A percentile compares a stretch with the other conserved stretches of the same genome.
Conservation (phyloP, 352 stramenopile species). For the Globisporangium parvum region DNA sequence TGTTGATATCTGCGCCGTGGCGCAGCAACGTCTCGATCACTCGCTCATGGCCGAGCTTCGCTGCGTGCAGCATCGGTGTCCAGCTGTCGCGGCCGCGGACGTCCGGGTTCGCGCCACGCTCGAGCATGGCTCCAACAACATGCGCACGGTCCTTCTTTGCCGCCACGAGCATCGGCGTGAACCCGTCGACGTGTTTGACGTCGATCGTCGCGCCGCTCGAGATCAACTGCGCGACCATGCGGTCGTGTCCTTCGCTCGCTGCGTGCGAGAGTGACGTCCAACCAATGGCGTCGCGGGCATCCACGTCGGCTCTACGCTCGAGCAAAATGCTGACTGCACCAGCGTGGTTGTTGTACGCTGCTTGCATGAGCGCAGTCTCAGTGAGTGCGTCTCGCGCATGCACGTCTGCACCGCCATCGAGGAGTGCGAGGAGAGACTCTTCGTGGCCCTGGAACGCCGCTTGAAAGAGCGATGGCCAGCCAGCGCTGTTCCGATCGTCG, state of each 20-base stretch:
- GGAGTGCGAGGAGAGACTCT: conserved; percentile 2
- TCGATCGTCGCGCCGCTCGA: conserved; percentile 2
- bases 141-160: conserved; percentile 1
- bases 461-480: conserved; percentile 8
- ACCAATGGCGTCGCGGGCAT: conserved; percentile 4
- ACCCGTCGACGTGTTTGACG: conserved; percentile 3
- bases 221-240: conserved; percentile 1
- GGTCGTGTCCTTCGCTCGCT: conserved; percentile 6
- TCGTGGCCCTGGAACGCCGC: conserved; percentile 7
- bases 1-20: conserved; percentile 1
- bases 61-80: conserved; percentile 9
- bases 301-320: conserved; percentile 2
- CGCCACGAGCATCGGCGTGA: conserved; percentile 6
- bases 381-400: not conserved
- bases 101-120: conserved; percentile 4
- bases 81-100: conserved; percentile 3
- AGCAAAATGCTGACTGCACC: conserved; percentile 1
- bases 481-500: not conserved
- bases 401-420: conserved; percentile 5
- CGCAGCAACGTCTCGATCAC: conserved; percentile 1
- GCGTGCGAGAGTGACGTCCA: conserved; percentile 9
- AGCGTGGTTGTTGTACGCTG: conserved; percentile 7
- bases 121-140: not conserved
- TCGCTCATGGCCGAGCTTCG: conserved; percentile 1
- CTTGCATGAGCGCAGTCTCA: conserved; percentile 10